Conservation (phyloP, 2,329 filamentous ascomycete species). For the Aureobasidium sp. region DNA sequence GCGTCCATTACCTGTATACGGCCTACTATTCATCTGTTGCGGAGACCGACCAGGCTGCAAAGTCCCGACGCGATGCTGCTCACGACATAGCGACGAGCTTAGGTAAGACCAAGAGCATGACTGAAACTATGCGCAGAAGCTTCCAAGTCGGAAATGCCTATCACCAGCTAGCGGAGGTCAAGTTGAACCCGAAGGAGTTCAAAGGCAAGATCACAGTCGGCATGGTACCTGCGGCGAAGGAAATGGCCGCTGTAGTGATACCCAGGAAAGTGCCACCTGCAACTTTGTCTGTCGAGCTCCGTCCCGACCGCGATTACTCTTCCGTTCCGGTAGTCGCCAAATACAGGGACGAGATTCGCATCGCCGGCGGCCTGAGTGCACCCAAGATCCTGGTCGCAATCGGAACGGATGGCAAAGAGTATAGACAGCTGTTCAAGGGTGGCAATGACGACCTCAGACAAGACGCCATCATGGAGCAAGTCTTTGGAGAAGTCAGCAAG, state of each 20-base stretch:
- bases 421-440: constrained; percentile 90
- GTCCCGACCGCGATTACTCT: constrained; percentile 66
- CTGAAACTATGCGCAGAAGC: constrained; percentile 61
- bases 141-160: constrained; percentile 66
- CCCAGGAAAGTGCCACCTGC: constrained; percentile 64
- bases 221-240: constrained; percentile 42
- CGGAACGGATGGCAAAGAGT: constrained; percentile 68
- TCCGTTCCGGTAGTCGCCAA: constrained; percentile 65
- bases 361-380: constrained; percentile 84
- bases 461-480: constrained; percentile 98
- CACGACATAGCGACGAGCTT: constrained; percentile 59
- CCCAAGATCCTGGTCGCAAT: constrained; percentile 87
- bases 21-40: constrained; percentile 55
- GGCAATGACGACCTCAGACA: constrained; percentile 94
- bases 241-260: not conserved
- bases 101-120: constrained; percentile 43
- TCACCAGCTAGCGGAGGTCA: constrained; percentile 57
- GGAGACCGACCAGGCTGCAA: constrained; percentile 64
- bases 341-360: constrained; percentile 69
- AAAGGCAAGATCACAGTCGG: constrained; percentile 48
- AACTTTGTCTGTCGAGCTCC: constrained; percentile 77
- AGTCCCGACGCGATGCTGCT: constrained; percentile 68
- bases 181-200: constrained; percentile 26
- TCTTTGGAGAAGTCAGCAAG: constrained; percentile 91
- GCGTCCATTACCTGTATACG: constrained; percentile 94